phyloP scores from a whole-genome alignment of 23 red algal species.

The Gracilaria gracilis region DNA sequence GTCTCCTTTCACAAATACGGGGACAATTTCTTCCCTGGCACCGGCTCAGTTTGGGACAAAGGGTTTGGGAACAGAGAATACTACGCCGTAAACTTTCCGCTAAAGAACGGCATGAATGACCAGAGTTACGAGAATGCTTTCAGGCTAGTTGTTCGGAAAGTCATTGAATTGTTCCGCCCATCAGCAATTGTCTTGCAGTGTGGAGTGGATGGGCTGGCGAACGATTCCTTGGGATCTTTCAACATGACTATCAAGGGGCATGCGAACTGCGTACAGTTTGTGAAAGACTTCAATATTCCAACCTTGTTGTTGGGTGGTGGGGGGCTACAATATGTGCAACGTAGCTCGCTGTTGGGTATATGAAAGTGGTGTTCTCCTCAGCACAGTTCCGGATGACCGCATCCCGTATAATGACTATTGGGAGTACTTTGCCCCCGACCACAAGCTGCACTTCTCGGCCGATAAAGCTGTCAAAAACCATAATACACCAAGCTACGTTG shows the following conservation, averaged over 20 bases:
- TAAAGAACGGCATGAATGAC: slow-evolving; percentile 74
- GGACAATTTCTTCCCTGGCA: slow-evolving; percentile 72
- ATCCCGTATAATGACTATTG: slow-evolving; percentile 83
- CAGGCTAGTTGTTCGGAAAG: slow-evolving; percentile 42
- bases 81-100: slow-evolving; percentile 73
- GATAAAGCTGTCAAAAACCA: slow-evolving; percentile 36
- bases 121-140: slow-evolving; percentile 57
- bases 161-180: slow-evolving; percentile 71
- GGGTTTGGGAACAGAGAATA: slow-evolving; percentile 52
- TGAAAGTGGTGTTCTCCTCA: slow-evolving; percentile 62
- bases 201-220: slow-evolving; percentile 60
- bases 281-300: slow-evolving; percentile 64
- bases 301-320: slow-evolving; percentile 75
- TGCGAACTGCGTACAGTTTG: slow-evolving; percentile 50
- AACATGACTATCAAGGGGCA: slow-evolving; percentile 74
- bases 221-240: slow-evolving; percentile 60
- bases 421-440: slow-evolving; percentile 68
- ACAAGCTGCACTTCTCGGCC: slow-evolving; percentile 58
- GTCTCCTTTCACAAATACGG: slow-evolving; percentile 79
- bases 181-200: slow-evolving; percentile 71
- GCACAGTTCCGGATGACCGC: slow-evolving; percentile 28
- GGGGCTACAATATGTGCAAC: slow-evolving; percentile 77
- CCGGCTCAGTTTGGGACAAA: slow-evolving; percentile 58
- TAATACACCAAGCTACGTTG: slow-evolving; percentile 51
- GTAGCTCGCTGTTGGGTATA: slow-evolving; percentile 77